Evolutionary conservation across 768 basidiomycete genomes (phyloP).

Genomic region (Mycena capillaripes): DNA sequence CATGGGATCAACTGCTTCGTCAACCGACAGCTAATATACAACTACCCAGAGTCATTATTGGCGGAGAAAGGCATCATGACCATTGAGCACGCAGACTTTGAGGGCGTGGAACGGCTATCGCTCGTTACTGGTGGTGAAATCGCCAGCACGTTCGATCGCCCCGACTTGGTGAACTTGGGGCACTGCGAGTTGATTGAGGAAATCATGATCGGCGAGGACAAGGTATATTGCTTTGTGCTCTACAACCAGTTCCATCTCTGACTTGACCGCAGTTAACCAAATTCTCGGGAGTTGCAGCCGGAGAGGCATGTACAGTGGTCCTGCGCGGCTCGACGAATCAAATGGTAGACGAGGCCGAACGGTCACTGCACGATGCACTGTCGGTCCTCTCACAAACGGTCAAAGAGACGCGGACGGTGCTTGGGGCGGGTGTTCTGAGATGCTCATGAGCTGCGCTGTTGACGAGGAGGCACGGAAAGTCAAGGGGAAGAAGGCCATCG

Average conservation of each 20-base stretch:
- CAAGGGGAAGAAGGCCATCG: slow-evolving; percentile 96
- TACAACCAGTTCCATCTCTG: neutral
- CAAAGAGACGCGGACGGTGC: slow-evolving; percentile 93
- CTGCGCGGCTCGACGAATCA: slow-evolving; percentile 97
- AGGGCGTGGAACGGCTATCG: slow-evolving; percentile 96
- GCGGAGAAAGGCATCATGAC: slow-evolving; percentile 95
- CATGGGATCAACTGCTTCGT: slow-evolving; percentile 98
- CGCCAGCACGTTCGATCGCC: slow-evolving; percentile 93
- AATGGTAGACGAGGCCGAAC: slow-evolving; percentile 99
- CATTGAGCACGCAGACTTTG: slow-evolving; percentile 99
- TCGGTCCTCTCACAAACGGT: slow-evolving; percentile 98
- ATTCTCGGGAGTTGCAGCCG: slow-evolving; percentile 98
- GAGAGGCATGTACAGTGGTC: slow-evolving; percentile 98
- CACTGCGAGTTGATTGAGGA: slow-evolving; percentile 96
- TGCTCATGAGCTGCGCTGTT: slow-evolving; percentile 96
- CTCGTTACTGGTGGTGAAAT: slow-evolving; percentile 99
- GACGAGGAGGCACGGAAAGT: slow-evolving; percentile 89
- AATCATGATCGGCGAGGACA: slow-evolving; percentile 99
- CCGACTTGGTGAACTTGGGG: slow-evolving; percentile 93
- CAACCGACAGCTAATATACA: slow-evolving; percentile 98
- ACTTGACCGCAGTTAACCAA: slow-evolving; percentile 86
- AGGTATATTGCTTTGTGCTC: slow-evolving; percentile 63
- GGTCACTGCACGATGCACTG: slow-evolving; percentile 96
- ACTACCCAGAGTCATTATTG: slow-evolving; percentile 97
- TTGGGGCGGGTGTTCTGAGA: slow-evolving; percentile 99